Conservation (phyloP, 495 filamentous ascomycete genomes). For the Saxophila tyrrhenica region DNA sequence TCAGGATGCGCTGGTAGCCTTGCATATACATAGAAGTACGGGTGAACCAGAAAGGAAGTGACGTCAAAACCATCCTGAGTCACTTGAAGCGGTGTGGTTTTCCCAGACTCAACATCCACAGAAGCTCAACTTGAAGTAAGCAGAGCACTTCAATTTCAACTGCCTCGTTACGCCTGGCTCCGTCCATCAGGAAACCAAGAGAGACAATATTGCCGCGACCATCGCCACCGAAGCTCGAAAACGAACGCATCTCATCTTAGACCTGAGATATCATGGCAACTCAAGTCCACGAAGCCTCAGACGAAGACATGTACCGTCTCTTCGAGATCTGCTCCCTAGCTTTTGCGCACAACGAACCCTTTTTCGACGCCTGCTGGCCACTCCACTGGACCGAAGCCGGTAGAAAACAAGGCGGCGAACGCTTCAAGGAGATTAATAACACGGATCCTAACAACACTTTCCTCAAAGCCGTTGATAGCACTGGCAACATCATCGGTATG, state of each 20-base stretch:
- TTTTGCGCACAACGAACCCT: conserved; percentile 8
- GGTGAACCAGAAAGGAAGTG: too few species aligned
- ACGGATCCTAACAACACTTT: conserved; percentile 3
- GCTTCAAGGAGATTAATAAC: conserved; percentile 4
- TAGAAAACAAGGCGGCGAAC: conserved; percentile 8
- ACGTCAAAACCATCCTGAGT: too few species aligned
- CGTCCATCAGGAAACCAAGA: too few species aligned
- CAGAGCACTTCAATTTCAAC: too few species aligned
- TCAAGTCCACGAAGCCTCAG: conserved; percentile 5
- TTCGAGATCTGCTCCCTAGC: conserved; percentile 12
- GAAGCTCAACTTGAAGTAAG: too few species aligned
- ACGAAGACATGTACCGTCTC: conserved; percentile 14
- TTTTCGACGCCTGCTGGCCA: conserved; percentile 7
- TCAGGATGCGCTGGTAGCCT: too few species aligned
- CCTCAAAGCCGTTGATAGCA: conserved; percentile 11
- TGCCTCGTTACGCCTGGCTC: too few species aligned
- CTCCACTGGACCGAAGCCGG: conserved; percentile 8
- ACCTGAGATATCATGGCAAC: neutral
- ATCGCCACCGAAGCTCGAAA: too few species aligned
- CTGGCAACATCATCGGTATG: conserved; percentile 11
- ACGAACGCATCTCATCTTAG: too few species aligned
- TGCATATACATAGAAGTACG: too few species aligned
- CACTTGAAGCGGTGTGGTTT: too few species aligned
- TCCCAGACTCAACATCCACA: too few species aligned
- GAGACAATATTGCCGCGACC: neutral